These are phyloP conservation scores for Brassica juncea DNA, from an alignment of 345 rosid genomes.

Conservation along the genomic window DNA sequence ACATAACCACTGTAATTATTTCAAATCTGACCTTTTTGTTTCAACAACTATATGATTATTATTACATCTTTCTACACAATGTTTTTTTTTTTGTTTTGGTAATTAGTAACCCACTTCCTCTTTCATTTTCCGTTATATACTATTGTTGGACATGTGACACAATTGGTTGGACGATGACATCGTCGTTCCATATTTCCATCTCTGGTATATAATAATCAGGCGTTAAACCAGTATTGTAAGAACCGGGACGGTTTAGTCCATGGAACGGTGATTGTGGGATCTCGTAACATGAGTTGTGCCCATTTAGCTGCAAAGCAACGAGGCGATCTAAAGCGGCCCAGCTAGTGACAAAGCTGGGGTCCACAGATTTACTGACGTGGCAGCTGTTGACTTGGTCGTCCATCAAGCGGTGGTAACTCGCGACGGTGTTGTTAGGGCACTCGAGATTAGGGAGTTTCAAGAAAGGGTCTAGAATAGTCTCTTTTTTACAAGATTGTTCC, in stretches of 20 bases:
- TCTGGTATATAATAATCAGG: constrained; percentile 42
- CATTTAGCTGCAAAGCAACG: constrained; percentile 71
- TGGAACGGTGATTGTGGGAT: constrained; percentile 39
- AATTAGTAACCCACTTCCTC: constrained; percentile 4
- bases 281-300: constrained; percentile 44
- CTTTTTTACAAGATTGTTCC: constrained; percentile 58
- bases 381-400: constrained; percentile 32
- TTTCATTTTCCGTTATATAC: constrained; percentile 35
- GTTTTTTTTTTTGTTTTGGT: not conserved
- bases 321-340: constrained; percentile 73
- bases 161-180: constrained; percentile 43
- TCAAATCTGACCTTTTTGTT: constrained; percentile 36
- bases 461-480: constrained; percentile 40
- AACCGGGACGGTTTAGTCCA: constrained; percentile 36
- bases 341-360: constrained; percentile 47
- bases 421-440: constrained; percentile 43
- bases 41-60: constrained; percentile 33
- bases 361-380: constrained; percentile 40
- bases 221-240: constrained; percentile 7
- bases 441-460: constrained; percentile 61
- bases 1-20: constrained; percentile 43
- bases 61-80: constrained; percentile 22
- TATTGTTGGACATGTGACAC: constrained; percentile 42
- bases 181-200: constrained; percentile 40
- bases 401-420: constrained; percentile 45